Evolutionary conservation across 768 basidiomycete genomes (phyloP), one percentile per base, ranked within the genome.

Genomic region (Boletales sp.): DNA sequence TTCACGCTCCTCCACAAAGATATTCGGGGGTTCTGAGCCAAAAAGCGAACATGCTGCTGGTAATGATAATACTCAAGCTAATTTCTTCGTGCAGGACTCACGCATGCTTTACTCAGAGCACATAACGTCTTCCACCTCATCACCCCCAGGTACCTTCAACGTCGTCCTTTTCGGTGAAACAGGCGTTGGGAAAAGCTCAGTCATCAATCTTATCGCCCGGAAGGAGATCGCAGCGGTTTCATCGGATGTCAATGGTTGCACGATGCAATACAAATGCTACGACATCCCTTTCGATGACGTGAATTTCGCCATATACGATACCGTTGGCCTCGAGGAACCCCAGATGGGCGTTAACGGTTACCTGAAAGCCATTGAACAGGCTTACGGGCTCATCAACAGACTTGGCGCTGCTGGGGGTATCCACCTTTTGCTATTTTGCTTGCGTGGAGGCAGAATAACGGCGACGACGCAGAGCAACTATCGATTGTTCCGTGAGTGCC

Each of bases 121-220:
- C 17, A 25, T 37, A 41, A 25, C 21, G 10, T 25, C 50, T 25
- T 5, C n/a, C 6, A 43, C 13, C 8, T 11, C 17, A 42, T 30
- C 53, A 21, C 11, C 35, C 46, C n/a, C 17, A 21, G 21, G 1
- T 17, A 51, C 56, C 25, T 32, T 56, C 44, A 76, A 75, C 33
- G 58, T 76, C 36, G 57, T 77, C 3, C 49, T 77, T 17, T 75
- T 75, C 37, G 75, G 75, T 5, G 72, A 74, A 51, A 62, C 70
- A 2, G 72, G 75, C 17, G 52, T 65, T n/a, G 67, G 66, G 7
- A 67, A 69, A 44, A 66, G 65, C 39, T 59, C 63, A 1, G 60
- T 67, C 25, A 57, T 67, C 48, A 67, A 69, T 32, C 63, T 67
- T 18, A 65, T 69, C 46, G 65, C 66, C 10, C 63, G 46, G 12